phyloP scores from a whole-genome alignment of 2,329 filamentous ascomycete species.

The Exophiala sideris region DNA sequence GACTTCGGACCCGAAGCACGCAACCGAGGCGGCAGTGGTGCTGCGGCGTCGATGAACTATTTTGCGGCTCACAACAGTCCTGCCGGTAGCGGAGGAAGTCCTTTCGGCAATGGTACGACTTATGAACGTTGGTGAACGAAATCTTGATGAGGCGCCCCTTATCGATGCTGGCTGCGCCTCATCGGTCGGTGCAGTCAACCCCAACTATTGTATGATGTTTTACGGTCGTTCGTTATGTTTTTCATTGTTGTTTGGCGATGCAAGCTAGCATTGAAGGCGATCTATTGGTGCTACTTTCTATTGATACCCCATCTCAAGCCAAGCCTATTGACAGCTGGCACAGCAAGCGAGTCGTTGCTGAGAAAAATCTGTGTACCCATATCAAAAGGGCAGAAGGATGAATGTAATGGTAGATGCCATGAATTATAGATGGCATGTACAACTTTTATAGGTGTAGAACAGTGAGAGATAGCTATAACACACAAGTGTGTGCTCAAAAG shows the following conservation, averaged over 20 bases:
- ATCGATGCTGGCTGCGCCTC: neutral
- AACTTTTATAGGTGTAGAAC: too few relatives aligned
- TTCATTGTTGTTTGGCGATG: slow-evolving; percentile 3
- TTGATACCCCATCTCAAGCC: slow-evolving; percentile 7
- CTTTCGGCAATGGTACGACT: slow-evolving; percentile 11
- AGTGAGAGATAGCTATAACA: too few relatives aligned
- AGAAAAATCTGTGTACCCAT: too few relatives aligned
- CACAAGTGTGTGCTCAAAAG: too few relatives aligned
- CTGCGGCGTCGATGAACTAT: slow-evolving; percentile 15
- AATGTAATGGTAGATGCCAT: too few relatives aligned
- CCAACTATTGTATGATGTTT: slow-evolving; percentile 13
- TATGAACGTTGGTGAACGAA: slow-evolving; percentile 20
- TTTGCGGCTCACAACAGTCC: slow-evolving; percentile 20
- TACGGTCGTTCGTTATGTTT: slow-evolving; percentile 9
- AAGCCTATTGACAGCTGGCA: too few relatives aligned
- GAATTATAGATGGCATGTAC: too few relatives aligned
- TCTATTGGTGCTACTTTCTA: neutral
- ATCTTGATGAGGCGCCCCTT: neutral
- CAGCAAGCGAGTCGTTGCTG: too few relatives aligned
- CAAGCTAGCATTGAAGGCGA: neutral
- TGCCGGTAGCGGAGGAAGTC: slow-evolving; percentile 14
- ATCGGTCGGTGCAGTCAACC: too few relatives aligned
- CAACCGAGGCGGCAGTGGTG: slow-evolving; percentile 19
- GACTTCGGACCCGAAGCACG: slow-evolving; percentile 18
- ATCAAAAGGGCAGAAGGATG: too few relatives aligned